Percentiles rank a stretch among this genome's conserved stretches.
These are phyloP conservation scores for Colletotrichum limetticola DNA, from an alignment of 2,329 filamentous ascomycete genomes.

Conservation along the genomic window DNA sequence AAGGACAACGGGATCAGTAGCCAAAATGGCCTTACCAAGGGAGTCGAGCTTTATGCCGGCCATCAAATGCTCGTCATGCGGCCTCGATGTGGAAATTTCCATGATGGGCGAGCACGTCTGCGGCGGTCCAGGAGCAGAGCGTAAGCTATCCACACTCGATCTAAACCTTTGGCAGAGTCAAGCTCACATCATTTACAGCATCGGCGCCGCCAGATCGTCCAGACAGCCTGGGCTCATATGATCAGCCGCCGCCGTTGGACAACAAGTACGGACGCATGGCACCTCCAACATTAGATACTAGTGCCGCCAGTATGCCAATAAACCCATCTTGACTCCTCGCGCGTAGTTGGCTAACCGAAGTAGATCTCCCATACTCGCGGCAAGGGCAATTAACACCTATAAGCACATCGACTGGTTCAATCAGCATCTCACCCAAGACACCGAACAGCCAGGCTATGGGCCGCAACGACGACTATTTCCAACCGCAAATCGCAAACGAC, in stretches of 20 bases:
- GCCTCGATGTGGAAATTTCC: constrained; percentile 81
- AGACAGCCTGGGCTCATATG: constrained; percentile 43
- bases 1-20: constrained; percentile 31
- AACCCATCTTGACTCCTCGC: neutral
- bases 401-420: constrained; percentile 69
- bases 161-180: constrained; percentile 25
- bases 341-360: constrained; percentile 44
- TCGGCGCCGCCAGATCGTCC: constrained; percentile 48
- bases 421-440: constrained; percentile 72
- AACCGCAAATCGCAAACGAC: constrained; percentile 56
- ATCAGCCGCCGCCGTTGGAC: constrained; percentile 40
- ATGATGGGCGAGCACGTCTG: constrained; percentile 89
- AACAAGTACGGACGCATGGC: constrained; percentile 51
- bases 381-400: constrained; percentile 71
- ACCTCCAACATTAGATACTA: constrained; percentile 62
- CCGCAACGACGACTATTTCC: constrained; percentile 57
- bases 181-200: constrained; percentile 37
- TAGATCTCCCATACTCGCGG: constrained; percentile 65
- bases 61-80: constrained; percentile 89
- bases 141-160: constrained; percentile 44
- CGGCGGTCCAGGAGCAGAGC: constrained; percentile 54
- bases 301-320: constrained; percentile 60
- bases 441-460: constrained; percentile 57
- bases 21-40: constrained; percentile 62
- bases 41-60: constrained; percentile 80